Percentiles rank a stretch among this genome's conserved stretches.
Conservation (phyloP, 1,284 basidiomycete species). For the Ceraceosorus guamensis region DNA sequence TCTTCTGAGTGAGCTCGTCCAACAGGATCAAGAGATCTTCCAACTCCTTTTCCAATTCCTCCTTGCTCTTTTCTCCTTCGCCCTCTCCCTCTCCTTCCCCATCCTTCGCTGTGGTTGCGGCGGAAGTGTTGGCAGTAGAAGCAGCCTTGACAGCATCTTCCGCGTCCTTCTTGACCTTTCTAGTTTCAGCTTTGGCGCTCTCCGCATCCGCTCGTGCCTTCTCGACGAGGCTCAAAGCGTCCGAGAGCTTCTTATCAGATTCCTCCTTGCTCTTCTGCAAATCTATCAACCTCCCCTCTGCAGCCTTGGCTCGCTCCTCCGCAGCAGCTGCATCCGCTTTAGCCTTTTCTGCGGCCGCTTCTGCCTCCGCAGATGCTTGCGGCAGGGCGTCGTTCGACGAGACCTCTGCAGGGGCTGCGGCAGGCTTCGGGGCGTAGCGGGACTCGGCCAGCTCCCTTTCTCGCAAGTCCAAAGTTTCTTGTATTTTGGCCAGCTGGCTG, state of each 20-base stretch:
- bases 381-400: slow-evolving; percentile 38
- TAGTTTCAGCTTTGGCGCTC: slow-evolving; percentile 1
- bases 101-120: neutral
- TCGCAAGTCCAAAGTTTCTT: too few relatives aligned
- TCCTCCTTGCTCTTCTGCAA: neutral
- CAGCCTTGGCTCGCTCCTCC: neutral
- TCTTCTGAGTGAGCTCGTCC: slow-evolving; percentile 81
- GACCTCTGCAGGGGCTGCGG: neutral
- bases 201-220: slow-evolving; percentile 7
- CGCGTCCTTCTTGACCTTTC: slow-evolving; percentile 8
- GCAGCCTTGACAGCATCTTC: slow-evolving; percentile 6
- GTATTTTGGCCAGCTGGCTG: neutral
- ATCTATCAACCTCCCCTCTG: neutral
- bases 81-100: slow-evolving; percentile 6
- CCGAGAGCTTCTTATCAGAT: neutral
- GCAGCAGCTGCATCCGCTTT: neutral
- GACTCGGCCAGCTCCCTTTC: too few relatives aligned
- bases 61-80: slow-evolving; percentile 17
- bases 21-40: slow-evolving; percentile 87
- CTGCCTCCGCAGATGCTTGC: slow-evolving; percentile 9
- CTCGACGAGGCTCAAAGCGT: neutral
- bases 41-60: slow-evolving; percentile 84
- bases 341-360: slow-evolving; percentile 23
- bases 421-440: neutral
- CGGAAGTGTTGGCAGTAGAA: neutral